These are phyloP conservation scores for Solanum paucissectum DNA, from an alignment of 257 asterid species.

Conservation along the genomic window DNA sequence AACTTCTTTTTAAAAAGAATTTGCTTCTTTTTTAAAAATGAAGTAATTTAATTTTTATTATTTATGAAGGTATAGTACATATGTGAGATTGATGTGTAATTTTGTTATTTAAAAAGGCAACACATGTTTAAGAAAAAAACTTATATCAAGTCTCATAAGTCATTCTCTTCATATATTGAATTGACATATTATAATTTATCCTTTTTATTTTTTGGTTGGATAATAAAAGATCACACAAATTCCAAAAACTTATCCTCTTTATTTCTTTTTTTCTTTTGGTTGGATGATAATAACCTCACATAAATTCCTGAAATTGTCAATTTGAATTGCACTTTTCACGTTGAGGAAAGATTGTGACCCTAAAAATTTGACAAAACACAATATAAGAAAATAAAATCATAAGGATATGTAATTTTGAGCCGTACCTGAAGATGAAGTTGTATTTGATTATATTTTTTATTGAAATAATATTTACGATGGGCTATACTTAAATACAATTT, in stretches of 20 bases:
- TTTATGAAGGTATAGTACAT: neutral
- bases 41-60: neutral
- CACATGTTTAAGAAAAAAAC: neutral
- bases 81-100: neutral
- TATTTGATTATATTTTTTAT: neutral
- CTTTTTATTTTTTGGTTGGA: neutral
- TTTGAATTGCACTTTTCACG: neutral
- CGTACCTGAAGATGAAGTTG: fast-evolving
- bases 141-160: neutral
- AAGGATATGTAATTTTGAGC: neutral
- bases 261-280: neutral
- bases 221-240: neutral
- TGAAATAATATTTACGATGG: neutral
- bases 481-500: neutral
- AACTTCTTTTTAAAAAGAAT: neutral
- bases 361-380: neutral
- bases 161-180: neutral
- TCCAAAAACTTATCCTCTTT: neutral
- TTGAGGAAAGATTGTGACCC: neutral
- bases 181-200: neutral
- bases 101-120: neutral
- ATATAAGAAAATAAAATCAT: neutral
- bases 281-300: neutral
- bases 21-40: neutral
- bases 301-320: neutral